Conservation (phyloP, 1,284 basidiomycete species). For the Ustilago bromivora region DNA sequence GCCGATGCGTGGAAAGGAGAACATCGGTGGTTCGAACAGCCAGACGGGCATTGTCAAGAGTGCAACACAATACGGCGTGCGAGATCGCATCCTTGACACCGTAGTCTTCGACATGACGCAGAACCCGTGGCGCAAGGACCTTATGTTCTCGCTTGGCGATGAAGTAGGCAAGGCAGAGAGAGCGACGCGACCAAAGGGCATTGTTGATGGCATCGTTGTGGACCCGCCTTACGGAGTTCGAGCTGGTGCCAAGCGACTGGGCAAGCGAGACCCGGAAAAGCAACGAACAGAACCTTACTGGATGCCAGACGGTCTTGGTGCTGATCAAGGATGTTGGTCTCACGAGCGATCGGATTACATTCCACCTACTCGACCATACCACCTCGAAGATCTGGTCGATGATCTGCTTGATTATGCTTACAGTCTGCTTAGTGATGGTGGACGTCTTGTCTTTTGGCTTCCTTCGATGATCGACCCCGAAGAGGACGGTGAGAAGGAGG, state of each 20-base stretch:
- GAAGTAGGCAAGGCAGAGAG: conserved; percentile 2
- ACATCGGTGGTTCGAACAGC: conserved; percentile 64
- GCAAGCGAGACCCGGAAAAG: conserved; percentile 74
- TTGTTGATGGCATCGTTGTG: conserved; percentile 87
- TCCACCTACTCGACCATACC: conserved; percentile 87
- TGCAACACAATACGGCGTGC: conserved; percentile 86
- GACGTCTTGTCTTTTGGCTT: conserved; percentile 86
- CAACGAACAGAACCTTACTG: conserved; percentile 64
- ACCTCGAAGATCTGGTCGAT: conserved; percentile 83
- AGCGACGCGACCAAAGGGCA: conserved; percentile 69
- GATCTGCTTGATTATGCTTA: conserved; percentile 87
- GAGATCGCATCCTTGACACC: conserved; percentile 82
- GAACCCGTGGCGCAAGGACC: conserved; percentile 80
- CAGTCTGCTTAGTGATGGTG: conserved; percentile 84
- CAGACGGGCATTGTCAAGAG: conserved; percentile 77
- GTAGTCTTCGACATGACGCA: conserved; percentile 90
- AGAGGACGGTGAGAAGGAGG: conserved; percentile 45
- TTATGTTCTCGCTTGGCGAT: conserved; percentile 22
- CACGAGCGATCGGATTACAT: conserved; percentile 69
- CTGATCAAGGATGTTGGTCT: conserved; percentile 50
- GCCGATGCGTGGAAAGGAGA: conserved; percentile 91
- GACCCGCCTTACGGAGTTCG: conserved; percentile 83
- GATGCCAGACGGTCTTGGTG: conserved; percentile 64
- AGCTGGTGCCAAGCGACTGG: conserved; percentile 93
- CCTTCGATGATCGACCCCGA: conserved; percentile 62